A percentile compares a stretch with the other conserved stretches of the same genome.
Evolutionary conservation across 73 alveolate genomes (phyloP).

Genomic region (Paramecium bursaria): DNA sequence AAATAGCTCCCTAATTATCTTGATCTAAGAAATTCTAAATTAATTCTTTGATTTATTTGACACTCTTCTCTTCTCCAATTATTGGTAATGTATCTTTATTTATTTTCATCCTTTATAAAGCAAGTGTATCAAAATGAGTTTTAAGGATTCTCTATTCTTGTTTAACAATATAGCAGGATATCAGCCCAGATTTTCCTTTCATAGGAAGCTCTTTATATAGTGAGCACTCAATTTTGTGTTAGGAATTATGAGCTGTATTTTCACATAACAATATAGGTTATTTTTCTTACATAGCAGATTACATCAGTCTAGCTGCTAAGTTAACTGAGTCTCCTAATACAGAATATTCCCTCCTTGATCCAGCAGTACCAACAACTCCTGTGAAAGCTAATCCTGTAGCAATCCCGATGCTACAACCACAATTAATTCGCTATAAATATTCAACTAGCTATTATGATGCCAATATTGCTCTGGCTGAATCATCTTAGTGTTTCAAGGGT

Average conservation of each 20-base stretch:
- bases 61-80: neutral
- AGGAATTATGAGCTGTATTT: constrained; percentile 16
- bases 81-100: constrained; percentile 5
- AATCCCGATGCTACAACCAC: constrained; percentile 89
- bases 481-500: constrained; percentile 94
- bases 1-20: constrained; percentile 16
- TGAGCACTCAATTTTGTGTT: constrained; percentile 25
- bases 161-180: neutral
- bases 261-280: constrained; percentile 43
- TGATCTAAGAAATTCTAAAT: constrained; percentile 2
- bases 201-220: neutral
- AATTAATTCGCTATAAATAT: constrained; percentile 78
- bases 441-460: constrained; percentile 83
- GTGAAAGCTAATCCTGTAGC: constrained; percentile 95
- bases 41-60: neutral
- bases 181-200: constrained; percentile 36
- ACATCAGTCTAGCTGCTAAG: constrained; percentile 95
- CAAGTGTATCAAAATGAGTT: constrained; percentile 19
- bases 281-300: constrained; percentile 10
- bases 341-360: constrained; percentile 96
- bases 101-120: neutral
- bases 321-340: constrained; percentile 96
- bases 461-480: constrained; percentile 92
- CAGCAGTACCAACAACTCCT: constrained; percentile 97
- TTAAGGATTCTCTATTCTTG: neutral